Conservation (phyloP, 2,329 filamentous ascomycete genomes). For the Cercospora sojina region DNA sequence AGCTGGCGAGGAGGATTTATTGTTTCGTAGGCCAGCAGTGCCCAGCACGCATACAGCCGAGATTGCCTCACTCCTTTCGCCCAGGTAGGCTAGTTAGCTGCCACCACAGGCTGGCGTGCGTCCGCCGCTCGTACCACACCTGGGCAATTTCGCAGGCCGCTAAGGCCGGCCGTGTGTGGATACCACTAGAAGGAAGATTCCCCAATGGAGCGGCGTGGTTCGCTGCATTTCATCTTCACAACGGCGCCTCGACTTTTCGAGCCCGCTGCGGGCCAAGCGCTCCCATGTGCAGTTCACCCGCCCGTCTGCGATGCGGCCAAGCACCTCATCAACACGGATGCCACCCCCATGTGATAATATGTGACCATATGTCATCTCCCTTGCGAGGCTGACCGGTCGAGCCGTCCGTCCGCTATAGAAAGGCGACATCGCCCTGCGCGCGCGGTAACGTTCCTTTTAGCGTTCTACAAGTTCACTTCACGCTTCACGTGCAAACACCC, state of each 20-base stretch:
- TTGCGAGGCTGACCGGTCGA: not conserved
- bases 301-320: not conserved
- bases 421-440: not conserved
- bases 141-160: constrained; percentile 12
- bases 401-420: constrained; percentile 9
- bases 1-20: constrained; percentile 6
- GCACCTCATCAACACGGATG: not conserved
- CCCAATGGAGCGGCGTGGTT: not conserved
- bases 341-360: not conserved
- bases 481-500: constrained; percentile 13
- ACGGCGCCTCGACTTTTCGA: not conserved
- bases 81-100: not conserved
- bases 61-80: constrained; percentile 4
- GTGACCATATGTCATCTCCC: constrained; percentile 1
- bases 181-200: not conserved
- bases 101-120: not conserved
- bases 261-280: not conserved
- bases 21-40: not conserved
- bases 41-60: constrained; percentile 1
- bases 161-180: constrained; percentile 10
- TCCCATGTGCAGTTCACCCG: constrained; percentile 4
- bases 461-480: constrained; percentile 10
- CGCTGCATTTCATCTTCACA: not conserved
- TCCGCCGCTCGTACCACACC: not conserved
- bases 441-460: not conserved